Base-by-base conservation (phyloP, 306 rosid species). In the Glycine soja region DNA sequence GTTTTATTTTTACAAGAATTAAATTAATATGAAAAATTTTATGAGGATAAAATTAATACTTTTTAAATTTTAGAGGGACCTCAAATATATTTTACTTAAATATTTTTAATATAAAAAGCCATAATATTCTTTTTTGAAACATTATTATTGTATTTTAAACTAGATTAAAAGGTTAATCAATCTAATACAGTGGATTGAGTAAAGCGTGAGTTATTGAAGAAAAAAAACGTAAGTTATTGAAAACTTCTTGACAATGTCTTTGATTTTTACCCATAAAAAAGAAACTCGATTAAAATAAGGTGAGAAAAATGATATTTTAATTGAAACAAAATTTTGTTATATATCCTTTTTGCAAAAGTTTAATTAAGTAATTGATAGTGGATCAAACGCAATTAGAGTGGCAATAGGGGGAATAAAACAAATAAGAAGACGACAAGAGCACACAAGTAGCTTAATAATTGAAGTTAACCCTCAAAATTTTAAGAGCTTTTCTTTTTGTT, bases 371-470 rank as follows among this genome's bases (percentile, higher is more conserved):
- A 10, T n/a, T 38, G 51, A 58, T 11, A 47, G 59, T 56, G 72
- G 69, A 56, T 24, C 30, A 2, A 24, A 43, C 8, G 11, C 6
- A 58, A 36, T 53, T 80, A 72, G 63, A 63, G 76, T 13, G 72
- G n/a, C 3, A 80, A 73, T 14, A 7, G 38, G 38, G 40, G 68
- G 68, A 81, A 73, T 10, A 42, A 73, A 52, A 73, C 68, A 51
- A 73, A 81, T 63, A 73, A 81, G n/a, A 74, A 74, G 52, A 54
- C 75, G 75, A 81, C 84, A 74, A 74, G 53, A 65, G 70, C 36
- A 73, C 73, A 38, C 74, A 64, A 73, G 77, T 80, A 63, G 59
- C 84, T 81, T 65, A 81, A 81, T 81, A 81, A 81, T 81, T 81
- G 85, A 81, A 81, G 70, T 74, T 81, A 81, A 74, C 61, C 74